These are phyloP conservation scores for Naganishia kalamii DNA, from an alignment of 768 basidiomycete species.

Conservation along the genomic window DNA sequence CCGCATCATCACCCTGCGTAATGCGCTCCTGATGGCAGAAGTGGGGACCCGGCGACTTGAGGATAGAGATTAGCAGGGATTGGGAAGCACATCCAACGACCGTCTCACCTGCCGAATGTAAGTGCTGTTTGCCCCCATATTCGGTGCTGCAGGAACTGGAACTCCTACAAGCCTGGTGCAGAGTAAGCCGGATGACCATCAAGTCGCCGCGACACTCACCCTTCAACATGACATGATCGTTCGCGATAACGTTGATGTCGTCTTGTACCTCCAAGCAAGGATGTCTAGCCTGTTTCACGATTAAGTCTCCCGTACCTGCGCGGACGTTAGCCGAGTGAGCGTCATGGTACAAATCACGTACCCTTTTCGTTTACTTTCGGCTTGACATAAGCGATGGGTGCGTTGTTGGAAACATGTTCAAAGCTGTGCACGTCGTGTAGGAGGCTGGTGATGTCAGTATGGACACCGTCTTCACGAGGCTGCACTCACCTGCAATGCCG, in stretches of 20 bases:
- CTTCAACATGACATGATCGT: conserved; percentile 91
- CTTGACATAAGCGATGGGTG: conserved; percentile 80
- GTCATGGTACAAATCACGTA: conserved; percentile 33
- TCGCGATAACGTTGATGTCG: conserved; percentile 88
- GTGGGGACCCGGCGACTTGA: conserved; percentile 86
- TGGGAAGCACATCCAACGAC: not conserved
- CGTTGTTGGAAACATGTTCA: conserved; percentile 80
- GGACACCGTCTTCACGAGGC: not conserved
- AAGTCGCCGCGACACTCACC: conserved; percentile 49
- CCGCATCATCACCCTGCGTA: conserved; percentile 82
- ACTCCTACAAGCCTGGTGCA: conserved; percentile 52
- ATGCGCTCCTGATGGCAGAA: conserved; percentile 97
- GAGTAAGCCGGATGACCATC: not conserved
- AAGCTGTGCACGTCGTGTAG: conserved; percentile 86
- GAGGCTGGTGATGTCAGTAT: conserved; percentile 50
- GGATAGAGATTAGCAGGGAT: conserved; percentile 17
- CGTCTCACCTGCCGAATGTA: conserved; percentile 75
- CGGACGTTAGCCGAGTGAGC: too few relatives aligned
- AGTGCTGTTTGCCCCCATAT: conserved; percentile 98
- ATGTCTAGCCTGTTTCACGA: conserved; percentile 81
- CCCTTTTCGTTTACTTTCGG: conserved; percentile 74
- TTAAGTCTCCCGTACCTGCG: conserved; percentile 61
- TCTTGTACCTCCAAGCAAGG: conserved; percentile 96
- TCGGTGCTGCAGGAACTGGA: conserved; percentile 97
- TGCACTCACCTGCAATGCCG: conserved; percentile 69